These are phyloP conservation scores for Porodaedalea pini DNA, from an alignment of 1,284 basidiomycete species.

Conservation along the genomic window DNA sequence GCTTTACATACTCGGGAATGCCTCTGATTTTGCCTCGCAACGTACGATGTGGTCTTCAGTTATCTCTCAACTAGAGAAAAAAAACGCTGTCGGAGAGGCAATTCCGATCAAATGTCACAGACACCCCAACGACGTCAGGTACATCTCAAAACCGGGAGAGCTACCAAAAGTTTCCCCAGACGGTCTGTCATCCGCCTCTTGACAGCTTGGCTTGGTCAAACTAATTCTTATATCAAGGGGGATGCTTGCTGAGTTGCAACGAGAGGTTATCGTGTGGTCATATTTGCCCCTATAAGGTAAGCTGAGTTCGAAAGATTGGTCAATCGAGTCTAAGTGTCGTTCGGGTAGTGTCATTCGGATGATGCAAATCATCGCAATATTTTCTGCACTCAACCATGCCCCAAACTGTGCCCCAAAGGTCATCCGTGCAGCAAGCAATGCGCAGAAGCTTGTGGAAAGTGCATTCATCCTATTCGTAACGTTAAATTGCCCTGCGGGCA, in stretches of 20 bases:
- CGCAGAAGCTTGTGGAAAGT: slow-evolving; percentile 52
- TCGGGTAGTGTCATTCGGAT: slow-evolving; percentile 61
- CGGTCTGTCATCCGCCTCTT: slow-evolving; percentile 33
- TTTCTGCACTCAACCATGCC: slow-evolving; percentile 50
- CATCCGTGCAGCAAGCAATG: slow-evolving; percentile 64
- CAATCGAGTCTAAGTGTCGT: neutral
- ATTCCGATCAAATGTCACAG: slow-evolving; percentile 58
- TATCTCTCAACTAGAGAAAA: slow-evolving; percentile 49
- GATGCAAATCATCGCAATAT: slow-evolving; percentile 51
- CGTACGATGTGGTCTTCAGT: slow-evolving; percentile 61
- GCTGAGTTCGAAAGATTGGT: neutral
- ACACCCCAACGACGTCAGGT: slow-evolving; percentile 45
- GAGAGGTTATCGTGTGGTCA: slow-evolving; percentile 67
- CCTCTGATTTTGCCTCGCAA: slow-evolving; percentile 42
- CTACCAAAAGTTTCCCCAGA: slow-evolving; percentile 55
- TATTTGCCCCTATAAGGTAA: slow-evolving; percentile 59
- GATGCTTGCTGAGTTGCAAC: slow-evolving; percentile 58
- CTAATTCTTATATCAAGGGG: slow-evolving; percentile 39
- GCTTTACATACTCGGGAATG: slow-evolving; percentile 69
- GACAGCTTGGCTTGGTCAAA: neutral
- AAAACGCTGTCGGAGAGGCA: slow-evolving; percentile 45
- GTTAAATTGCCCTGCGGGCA: slow-evolving; percentile 67
- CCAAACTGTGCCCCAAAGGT: slow-evolving; percentile 46
- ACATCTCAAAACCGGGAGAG: slow-evolving; percentile 49
- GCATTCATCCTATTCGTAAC: slow-evolving; percentile 44